A percentile compares a stretch with the other conserved stretches of the same genome.
These are phyloP conservation scores for Hymenoscyphus occultus DNA, from an alignment of 2,329 filamentous ascomycete genomes.

Conservation along the genomic window DNA sequence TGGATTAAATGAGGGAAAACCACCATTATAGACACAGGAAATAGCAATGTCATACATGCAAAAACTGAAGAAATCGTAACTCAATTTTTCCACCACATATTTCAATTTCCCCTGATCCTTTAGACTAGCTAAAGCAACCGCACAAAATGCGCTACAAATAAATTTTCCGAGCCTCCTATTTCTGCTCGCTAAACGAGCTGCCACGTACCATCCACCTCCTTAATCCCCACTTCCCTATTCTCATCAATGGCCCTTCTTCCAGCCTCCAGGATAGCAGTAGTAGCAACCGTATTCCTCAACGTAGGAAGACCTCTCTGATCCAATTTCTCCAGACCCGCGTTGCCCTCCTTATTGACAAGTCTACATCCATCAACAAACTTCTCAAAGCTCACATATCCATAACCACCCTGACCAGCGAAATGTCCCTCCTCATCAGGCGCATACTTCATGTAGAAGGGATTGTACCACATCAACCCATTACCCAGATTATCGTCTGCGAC, in stretches of 20 bases:
- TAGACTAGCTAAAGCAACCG: too few relatives aligned
- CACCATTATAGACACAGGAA: too few relatives aligned
- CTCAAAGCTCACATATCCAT: constrained; percentile 92
- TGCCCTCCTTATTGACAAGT: constrained; percentile 71
- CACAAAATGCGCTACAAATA: too few relatives aligned
- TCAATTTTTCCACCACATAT: too few relatives aligned
- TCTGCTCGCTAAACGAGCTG: constrained; percentile 46
- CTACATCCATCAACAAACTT: constrained; percentile 91
- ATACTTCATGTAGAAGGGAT: constrained; percentile 95
- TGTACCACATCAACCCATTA: constrained; percentile 73
- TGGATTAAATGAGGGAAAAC: too few relatives aligned
- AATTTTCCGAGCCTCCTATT: too few relatives aligned
- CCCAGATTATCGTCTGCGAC: constrained; percentile 76
- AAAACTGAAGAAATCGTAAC: too few relatives aligned
- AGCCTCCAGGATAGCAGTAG: constrained; percentile 86
- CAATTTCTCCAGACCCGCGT: constrained; percentile 68
- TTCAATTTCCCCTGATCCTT: too few relatives aligned
- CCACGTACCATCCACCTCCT: constrained; percentile 64
- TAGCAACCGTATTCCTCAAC: constrained; percentile 83
- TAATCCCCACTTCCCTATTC: constrained; percentile 72
- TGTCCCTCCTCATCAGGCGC: constrained; percentile 93
- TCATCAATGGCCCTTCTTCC: constrained; percentile 83
- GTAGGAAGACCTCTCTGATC: constrained; percentile 82
- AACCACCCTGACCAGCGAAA: constrained; percentile 86
- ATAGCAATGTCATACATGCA: too few relatives aligned